Conservation (phyloP, 768 basidiomycete genomes). For the Paxillus rubicundulus region DNA sequence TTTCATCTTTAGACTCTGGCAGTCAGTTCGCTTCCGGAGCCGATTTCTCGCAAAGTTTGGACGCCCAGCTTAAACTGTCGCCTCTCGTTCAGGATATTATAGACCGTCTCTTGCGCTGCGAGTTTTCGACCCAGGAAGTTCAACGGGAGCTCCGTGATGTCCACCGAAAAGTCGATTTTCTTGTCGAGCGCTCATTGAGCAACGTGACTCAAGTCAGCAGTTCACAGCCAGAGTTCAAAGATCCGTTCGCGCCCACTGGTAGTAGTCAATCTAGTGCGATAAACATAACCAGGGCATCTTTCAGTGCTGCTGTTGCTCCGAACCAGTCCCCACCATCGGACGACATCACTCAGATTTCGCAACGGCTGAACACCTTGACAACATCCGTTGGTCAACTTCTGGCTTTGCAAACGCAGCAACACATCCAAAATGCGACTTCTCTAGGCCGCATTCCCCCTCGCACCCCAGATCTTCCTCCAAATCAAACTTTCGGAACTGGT, state of each 20-base stretch:
- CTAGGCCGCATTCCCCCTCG: conserved; percentile 33
- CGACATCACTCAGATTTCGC: conserved; percentile 74
- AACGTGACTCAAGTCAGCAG: conserved; percentile 18
- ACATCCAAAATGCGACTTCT: conserved; percentile 47
- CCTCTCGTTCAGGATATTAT: conserved; percentile 74
- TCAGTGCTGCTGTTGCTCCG: conserved; percentile 65
- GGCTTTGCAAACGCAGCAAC: conserved; percentile 72
- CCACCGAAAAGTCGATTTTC: conserved; percentile 71
- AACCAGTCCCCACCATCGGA: conserved; percentile 66
- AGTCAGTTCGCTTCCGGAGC: conserved; percentile 54
- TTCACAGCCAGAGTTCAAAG: conserved; percentile 73
- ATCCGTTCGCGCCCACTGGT: conserved; percentile 61
- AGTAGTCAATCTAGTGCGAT: conserved; percentile 32
- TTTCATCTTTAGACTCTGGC: conserved; percentile 74
- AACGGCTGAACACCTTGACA: conserved; percentile 74
- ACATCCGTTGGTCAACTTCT: conserved; percentile 85
- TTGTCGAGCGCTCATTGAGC: conserved; percentile 63
- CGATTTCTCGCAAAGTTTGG: conserved; percentile 54
- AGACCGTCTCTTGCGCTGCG: conserved; percentile 70
- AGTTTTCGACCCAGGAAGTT: conserved; percentile 66
- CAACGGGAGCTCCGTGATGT: conserved; percentile 73
- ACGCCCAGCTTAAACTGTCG: conserved; percentile 71
- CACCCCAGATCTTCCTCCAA: conserved; percentile 45
- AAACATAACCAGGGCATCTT: conserved; percentile 57
- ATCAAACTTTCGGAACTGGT: conserved; percentile 37